Percentiles rank a stretch among this genome's conserved stretches.
Evolutionary conservation across 1,284 basidiomycete species (phyloP).

Genomic region (Phenoliferia sp.): DNA sequence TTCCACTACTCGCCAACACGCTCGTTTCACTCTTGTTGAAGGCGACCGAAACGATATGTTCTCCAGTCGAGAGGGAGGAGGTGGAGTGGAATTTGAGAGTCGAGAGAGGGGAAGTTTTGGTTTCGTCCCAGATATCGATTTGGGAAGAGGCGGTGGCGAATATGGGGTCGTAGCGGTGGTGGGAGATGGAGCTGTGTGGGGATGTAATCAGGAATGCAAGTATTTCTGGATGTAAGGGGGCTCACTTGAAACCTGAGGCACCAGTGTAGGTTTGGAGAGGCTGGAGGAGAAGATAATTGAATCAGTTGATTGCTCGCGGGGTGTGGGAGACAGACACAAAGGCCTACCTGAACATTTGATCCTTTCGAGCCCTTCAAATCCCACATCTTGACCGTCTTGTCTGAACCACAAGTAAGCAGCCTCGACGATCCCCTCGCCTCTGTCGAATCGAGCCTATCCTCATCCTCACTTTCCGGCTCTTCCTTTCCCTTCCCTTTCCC

Average conservation of each 20-base stretch:
- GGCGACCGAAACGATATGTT: slow-evolving; percentile 72
- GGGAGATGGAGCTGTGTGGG: slow-evolving; percentile 73
- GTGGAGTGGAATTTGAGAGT: slow-evolving; percentile 58
- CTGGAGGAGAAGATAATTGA: slow-evolving; percentile 39
- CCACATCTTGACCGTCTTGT: slow-evolving; percentile 91
- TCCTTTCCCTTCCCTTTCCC: slow-evolving; percentile 29
- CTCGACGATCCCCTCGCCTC: slow-evolving; percentile 52
- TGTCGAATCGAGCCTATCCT: slow-evolving; percentile 15
- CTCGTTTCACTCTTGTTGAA: slow-evolving; percentile 94
- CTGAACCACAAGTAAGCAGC: slow-evolving; percentile 84
- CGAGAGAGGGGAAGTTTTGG: slow-evolving; percentile 58
- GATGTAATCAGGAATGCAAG: slow-evolving; percentile 12
- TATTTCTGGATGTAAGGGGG: slow-evolving; percentile 1
- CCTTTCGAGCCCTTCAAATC: slow-evolving; percentile 48
- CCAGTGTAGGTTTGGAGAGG: slow-evolving; percentile 72
- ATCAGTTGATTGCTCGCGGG: slow-evolving; percentile 42
- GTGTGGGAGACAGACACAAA: slow-evolving; percentile 32
- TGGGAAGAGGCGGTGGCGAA: slow-evolving; percentile 92
- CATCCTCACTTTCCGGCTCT: slow-evolving; percentile 17
- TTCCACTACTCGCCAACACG: slow-evolving; percentile 86
- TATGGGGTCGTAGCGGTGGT: slow-evolving; percentile 76
- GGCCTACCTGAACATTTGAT: slow-evolving; percentile 33
- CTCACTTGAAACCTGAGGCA: slow-evolving; percentile 82
- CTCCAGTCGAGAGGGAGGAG: slow-evolving; percentile 75
- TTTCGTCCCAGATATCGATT: slow-evolving; percentile 98